Base-by-base conservation (phyloP, 345 rosid genomes). In the Clarkia xantiana region DNA sequence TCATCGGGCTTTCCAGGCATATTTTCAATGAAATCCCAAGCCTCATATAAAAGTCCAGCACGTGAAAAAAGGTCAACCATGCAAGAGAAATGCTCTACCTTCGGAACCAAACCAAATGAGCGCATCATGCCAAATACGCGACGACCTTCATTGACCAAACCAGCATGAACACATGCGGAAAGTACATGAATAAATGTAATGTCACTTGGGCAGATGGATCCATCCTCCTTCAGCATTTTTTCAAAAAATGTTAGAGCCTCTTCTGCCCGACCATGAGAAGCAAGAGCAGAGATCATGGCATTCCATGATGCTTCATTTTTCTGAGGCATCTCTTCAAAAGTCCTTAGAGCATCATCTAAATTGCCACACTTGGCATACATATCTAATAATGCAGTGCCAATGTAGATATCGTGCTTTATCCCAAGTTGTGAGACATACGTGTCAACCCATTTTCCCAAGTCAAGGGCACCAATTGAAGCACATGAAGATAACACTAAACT, bases 251-350 rank as follows among this genome's bases (percentile, higher is more conserved):
- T 69, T 44, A 85, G 65, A 4, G 95, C 86, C 63, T 85, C 85
- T 25, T 51, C 53, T 38, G 90, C 74, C 44, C 53, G 73, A 55
- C 97, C 97, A 55, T 85, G 82, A 53, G 75, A 80, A 36, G 94
- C 95, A 62, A 82, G 67, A 40, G 90, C 85, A 1, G 78, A 72
- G 64, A 89, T 85, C 94, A 82, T 85, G 42, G 81, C 81, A 59
- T 85, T 89, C 97, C 95, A 89, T 12, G 97, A 74, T 48, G 77
- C 94, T 67, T 80, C 85, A 62, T 82, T 89, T 71, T 72, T 89
- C 36, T 56, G 53, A 23, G 81, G 76, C 80, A 80, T 80, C 50
- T 53, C 63, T 64, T 78, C 79, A 53, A 89, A 89, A 65, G 78
- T 82, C 55, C 77, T 72, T 12, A 67, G 40, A 45, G 97, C 89